Evolutionary conservation across 345 rosid genomes (phyloP).

Genomic region (Erodium maritimum): DNA sequence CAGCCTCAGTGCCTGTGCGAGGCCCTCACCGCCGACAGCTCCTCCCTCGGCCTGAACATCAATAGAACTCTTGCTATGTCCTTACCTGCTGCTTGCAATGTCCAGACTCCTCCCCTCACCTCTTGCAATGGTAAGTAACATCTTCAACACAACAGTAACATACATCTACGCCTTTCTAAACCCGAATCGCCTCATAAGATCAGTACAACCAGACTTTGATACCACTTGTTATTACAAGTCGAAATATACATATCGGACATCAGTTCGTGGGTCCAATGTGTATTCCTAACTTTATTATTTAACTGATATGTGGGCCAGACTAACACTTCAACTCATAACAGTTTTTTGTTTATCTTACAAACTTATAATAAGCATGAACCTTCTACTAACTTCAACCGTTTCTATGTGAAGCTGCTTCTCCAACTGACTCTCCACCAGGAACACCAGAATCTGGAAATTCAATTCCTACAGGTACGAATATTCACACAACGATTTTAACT

Average conservation of each 20-base stretch:
- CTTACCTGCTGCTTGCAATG: constrained; percentile 65
- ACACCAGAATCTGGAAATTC: constrained; percentile 32
- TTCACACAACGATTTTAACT: neutral
- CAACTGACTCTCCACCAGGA: constrained; percentile 47
- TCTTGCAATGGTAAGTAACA: constrained; percentile 45
- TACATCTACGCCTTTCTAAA: too few relatives aligned
- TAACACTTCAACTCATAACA: neutral
- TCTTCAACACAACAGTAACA: neutral
- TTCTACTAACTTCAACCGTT: constrained; percentile 4
- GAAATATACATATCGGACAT: too few relatives aligned
- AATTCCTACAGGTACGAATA: constrained; percentile 46
- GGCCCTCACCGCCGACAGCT: constrained; percentile 44
- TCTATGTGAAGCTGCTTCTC: constrained; percentile 25
- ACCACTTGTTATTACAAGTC: too few relatives aligned
- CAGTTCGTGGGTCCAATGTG: too few relatives aligned
- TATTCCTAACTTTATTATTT: too few relatives aligned
- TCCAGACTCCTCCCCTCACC: constrained; percentile 65
- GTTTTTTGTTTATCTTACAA: neutral
- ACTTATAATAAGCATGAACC: neutral
- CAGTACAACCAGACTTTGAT: too few relatives aligned
- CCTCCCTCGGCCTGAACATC: constrained; percentile 51
- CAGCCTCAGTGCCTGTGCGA: constrained; percentile 69
- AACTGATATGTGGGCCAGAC: too few relatives aligned
- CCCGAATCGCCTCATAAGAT: too few relatives aligned
- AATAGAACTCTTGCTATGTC: constrained; percentile 62